Evolutionary conservation across 495 filamentous ascomycete species (phyloP), one percentile per base, ranked within the genome.

Genomic region (Neurospora sp.): DNA sequence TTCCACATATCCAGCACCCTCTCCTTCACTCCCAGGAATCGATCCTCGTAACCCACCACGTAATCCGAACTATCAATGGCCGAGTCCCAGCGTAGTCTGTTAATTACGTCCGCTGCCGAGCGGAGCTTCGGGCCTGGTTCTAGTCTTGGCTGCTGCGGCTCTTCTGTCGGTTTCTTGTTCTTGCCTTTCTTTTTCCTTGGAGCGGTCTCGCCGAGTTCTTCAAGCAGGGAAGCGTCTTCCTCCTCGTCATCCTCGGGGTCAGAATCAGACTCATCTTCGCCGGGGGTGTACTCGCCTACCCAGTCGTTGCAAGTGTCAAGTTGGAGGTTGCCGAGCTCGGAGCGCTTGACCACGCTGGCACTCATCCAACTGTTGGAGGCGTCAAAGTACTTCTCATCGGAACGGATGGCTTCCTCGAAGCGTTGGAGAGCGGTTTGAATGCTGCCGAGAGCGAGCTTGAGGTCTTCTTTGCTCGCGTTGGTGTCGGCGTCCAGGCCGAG

Each of bases 21-120:
- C 80, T 94, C 92, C 76, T 87, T 84, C 11, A 84, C 82, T 0
- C 92, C 92, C 10, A 87, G 74, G 72, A 93, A 94, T 15, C 93
- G 86, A 76, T 96, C 93, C 71, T 91, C 86, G 74, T 94, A 94
- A 0, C 90, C 93, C 59, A 95, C 86, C 8, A 93, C 75, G 78
- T 88, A 94, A 70, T 94, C 86, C n/a, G 78, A 76, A 38, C 83
- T 84, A 54, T 90, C 84, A n/a, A 91, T 83, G 8, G 75, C 80
- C 11, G 86, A 81, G 73, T 95, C 93, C 90, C 92, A 93, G 4
- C 87, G 88, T 17, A 96, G 83, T 13, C 92, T 89, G 72, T 89
- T 92, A 71, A 95, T 87, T 15, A 94, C 85, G 75, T 96, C 92
- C 74, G 82, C 70, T 71, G 88, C 79, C 71, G 83, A 78, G 31